A percentile compares a stretch with the other conserved stretches of the same genome.
phyloP scores from a whole-genome alignment of 306 rosid genomes.

The Pyrus communis region DNA sequence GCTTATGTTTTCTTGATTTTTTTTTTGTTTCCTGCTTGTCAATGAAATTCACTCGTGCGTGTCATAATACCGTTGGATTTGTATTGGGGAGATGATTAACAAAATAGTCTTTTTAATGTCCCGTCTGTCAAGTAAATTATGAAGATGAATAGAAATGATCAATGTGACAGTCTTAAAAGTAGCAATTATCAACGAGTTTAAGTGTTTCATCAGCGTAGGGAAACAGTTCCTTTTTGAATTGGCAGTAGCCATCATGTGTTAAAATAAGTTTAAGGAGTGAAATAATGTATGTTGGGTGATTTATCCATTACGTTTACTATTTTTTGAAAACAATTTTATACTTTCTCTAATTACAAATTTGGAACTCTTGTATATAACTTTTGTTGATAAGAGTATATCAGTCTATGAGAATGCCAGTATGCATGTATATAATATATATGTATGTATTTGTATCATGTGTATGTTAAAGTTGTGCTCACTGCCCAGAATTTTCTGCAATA shows the following conservation, averaged over 20 bases:
- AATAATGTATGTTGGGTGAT: too few relatives aligned
- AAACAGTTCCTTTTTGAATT: not conserved
- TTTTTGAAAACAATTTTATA: not conserved
- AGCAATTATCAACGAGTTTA: not conserved
- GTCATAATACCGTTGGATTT: too few relatives aligned
- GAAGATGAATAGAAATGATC: too few relatives aligned
- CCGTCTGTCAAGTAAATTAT: too few relatives aligned
- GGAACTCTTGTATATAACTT: not conserved
- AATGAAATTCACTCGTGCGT: too few relatives aligned
- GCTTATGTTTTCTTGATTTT: too few relatives aligned
- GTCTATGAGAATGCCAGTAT: not conserved
- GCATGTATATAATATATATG: not conserved
- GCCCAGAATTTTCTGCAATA: not conserved
- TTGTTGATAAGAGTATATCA: not conserved
- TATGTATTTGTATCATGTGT: not conserved
- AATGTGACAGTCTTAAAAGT: too few relatives aligned
- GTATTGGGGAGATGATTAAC: too few relatives aligned
- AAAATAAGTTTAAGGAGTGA: too few relatives aligned
- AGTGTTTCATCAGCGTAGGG: not conserved
- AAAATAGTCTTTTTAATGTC: too few relatives aligned
- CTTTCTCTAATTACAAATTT: not conserved
- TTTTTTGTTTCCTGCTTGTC: too few relatives aligned
- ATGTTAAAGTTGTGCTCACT: not conserved
- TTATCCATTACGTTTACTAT: not conserved
- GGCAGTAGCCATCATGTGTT: not conserved